Conservation (phyloP, 2,329 filamentous ascomycete species). For the Nemania sp. region DNA sequence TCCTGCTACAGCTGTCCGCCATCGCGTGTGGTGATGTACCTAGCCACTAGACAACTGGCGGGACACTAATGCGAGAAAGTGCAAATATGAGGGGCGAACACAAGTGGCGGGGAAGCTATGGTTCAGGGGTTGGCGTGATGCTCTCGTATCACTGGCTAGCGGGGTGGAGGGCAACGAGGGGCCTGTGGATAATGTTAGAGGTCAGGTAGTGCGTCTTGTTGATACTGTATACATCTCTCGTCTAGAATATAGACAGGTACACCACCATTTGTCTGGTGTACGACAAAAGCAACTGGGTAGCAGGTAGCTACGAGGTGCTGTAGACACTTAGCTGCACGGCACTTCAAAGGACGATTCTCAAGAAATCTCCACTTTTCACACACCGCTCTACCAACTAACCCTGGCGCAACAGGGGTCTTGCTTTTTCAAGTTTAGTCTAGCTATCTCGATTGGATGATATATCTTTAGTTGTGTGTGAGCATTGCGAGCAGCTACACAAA, state of each 20-base stretch:
- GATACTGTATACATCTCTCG: not conserved
- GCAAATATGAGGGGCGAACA: constrained; percentile 14
- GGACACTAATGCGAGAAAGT: constrained; percentile 17
- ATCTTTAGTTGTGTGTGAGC: not conserved
- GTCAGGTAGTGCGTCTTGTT: constrained; percentile 1
- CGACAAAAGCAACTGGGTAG: no score
- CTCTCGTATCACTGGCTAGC: constrained; percentile 11
- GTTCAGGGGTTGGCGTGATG: constrained; percentile 16
- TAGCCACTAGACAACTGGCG: constrained; percentile 20
- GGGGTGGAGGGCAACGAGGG: no score
- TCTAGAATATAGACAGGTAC: not conserved
- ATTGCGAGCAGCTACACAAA: no score
- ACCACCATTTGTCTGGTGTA: no score
- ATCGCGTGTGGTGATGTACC: no score
- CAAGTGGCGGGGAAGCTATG: constrained; percentile 24
- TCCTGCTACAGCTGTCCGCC: constrained; percentile 2
- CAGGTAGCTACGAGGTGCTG: no score
- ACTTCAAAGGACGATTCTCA: constrained; percentile 20
- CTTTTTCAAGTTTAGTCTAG: constrained; percentile 20
- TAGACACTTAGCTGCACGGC: constrained; percentile 12
- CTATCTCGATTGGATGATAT: not conserved
- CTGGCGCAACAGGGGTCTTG: constrained; percentile 27
- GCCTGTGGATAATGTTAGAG: constrained; percentile 14
- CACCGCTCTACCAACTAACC: constrained; percentile 30
- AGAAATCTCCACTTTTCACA: constrained; percentile 15